Conservation (phyloP, 2,329 filamentous ascomycete genomes). For the Orbilia ellipsospora region DNA sequence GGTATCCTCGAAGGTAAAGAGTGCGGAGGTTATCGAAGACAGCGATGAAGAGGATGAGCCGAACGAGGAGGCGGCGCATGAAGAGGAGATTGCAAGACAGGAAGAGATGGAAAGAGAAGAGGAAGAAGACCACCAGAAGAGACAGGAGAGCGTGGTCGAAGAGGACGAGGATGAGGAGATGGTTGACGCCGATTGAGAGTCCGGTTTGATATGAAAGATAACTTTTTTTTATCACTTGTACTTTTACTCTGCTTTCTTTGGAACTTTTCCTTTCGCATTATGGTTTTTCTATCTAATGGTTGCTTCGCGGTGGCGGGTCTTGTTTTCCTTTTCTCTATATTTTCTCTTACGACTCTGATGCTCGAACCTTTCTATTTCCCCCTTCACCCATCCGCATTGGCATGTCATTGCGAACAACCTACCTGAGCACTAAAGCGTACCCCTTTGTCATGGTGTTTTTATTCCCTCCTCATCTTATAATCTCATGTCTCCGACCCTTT, state of each 20-base stretch:
- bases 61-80: slow-evolving; percentile 63
- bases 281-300: slow-evolving; percentile 22
- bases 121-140: slow-evolving; percentile 61
- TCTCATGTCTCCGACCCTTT: too few species aligned
- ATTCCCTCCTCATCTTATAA: too few species aligned
- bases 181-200: slow-evolving; percentile 56
- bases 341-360: too few species aligned
- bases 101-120: slow-evolving; percentile 64
- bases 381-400: too few species aligned
- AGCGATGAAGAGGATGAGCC: slow-evolving; percentile 63
- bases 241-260: slow-evolving; percentile 17
- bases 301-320: slow-evolving; percentile 13
- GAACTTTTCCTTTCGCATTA: neutral
- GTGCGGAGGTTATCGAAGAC: slow-evolving; percentile 63
- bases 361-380: too few species aligned
- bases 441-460: too few species aligned
- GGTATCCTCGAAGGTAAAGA: slow-evolving; percentile 64
- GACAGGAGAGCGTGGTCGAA: slow-evolving; percentile 62
- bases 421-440: too few species aligned
- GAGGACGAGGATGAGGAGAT: slow-evolving; percentile 66
- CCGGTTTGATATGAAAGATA: slow-evolving; percentile 3
- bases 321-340: slow-evolving; percentile 27
- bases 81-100: slow-evolving; percentile 64
- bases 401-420: too few species aligned
- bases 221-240: slow-evolving; percentile 24